Evolutionary conservation across 805 yeast species (phyloP), one percentile per base, ranked within the genome.

Genomic region (Hyphopichia homilentoma): DNA sequence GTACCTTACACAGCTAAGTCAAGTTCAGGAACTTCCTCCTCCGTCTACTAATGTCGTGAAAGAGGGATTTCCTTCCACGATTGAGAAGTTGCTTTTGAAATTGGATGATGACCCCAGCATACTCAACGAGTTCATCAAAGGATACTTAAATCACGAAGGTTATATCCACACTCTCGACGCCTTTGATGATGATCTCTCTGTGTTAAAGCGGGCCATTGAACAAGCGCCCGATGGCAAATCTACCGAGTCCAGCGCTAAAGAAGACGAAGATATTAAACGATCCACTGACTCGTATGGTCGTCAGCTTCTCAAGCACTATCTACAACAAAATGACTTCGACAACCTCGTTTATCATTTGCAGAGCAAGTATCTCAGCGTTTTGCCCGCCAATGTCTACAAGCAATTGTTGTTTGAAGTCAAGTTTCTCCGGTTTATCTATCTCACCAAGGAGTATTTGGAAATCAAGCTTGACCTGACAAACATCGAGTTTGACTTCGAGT

Each of bases 61-160:
- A 21, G 35, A 29, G 9, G 32, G 33, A 7, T 19, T 27, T 3
- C 17, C 32, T 2, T 38, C 38, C 19, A 16, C 33, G 3, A 21
- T 54, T 17, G 59, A 57, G 24, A 33, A 33, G n/a, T 25, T 47
- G 2, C 34, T 56, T n/a, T 33, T 52, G 28, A n/a, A n/a, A n/a
- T n/a, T n/a, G n/a, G 47, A 51, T 29, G 40, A 49, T 18, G 47
- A 50, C 24, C 14, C 7, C 7, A 12, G 14, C 14, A 36, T 55
- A 18, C 42, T 64, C 21, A 54, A 62, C 32, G 44, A 51, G 11
- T 43, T 65, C 20, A 61, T 66, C 14, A 54, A 56, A 35, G 70
- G 65, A 3, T 64, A 66, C 37, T 47, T 66, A 31, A 50, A 54
- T 16, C 61, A 61, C 16, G 68, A 65, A 44, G 70, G 70, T 1